A percentile compares a stretch with the other conserved stretches of the same genome.
phyloP scores from a whole-genome alignment of 2,329 filamentous ascomycete genomes.

The Penicillium italicum region DNA sequence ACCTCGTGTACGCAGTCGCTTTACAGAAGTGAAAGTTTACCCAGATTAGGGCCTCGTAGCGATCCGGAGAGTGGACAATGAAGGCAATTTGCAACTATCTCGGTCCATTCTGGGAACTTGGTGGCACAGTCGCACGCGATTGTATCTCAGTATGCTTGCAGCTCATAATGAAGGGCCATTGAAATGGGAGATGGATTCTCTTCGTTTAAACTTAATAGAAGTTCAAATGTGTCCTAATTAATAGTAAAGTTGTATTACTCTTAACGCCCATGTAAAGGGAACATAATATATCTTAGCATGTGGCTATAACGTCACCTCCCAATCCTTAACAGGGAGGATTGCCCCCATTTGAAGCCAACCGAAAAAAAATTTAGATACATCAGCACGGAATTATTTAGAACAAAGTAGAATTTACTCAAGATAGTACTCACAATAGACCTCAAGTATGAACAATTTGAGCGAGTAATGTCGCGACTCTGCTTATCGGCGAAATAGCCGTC shows the following conservation, averaged over 20 bases:
- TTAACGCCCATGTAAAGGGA: background rate
- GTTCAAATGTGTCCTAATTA: background rate
- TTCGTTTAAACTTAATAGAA: background rate
- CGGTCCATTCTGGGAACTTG: too few species aligned
- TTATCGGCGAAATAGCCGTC: slow-evolving; percentile 10
- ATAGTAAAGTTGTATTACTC: background rate
- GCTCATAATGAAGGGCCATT: background rate
- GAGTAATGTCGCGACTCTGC: background rate
- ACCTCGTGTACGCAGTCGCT: too few species aligned
- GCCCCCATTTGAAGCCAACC: background rate
- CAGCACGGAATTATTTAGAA: background rate
- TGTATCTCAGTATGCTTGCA: background rate
- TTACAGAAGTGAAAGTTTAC: too few species aligned
- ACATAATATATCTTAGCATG: background rate
- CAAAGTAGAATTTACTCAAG: background rate
- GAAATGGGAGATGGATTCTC: too few species aligned
- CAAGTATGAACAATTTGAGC: background rate
- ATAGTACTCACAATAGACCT: background rate
- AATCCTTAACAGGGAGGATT: too few species aligned
- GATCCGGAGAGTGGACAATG: too few species aligned
- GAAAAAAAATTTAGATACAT: background rate
- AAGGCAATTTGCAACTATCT: too few species aligned
- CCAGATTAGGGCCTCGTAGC: background rate
- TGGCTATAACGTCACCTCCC: background rate
- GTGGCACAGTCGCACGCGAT: too few species aligned